phyloP scores from a whole-genome alignment of 2,329 filamentous ascomycete genomes.

The Alternaria dauci region DNA sequence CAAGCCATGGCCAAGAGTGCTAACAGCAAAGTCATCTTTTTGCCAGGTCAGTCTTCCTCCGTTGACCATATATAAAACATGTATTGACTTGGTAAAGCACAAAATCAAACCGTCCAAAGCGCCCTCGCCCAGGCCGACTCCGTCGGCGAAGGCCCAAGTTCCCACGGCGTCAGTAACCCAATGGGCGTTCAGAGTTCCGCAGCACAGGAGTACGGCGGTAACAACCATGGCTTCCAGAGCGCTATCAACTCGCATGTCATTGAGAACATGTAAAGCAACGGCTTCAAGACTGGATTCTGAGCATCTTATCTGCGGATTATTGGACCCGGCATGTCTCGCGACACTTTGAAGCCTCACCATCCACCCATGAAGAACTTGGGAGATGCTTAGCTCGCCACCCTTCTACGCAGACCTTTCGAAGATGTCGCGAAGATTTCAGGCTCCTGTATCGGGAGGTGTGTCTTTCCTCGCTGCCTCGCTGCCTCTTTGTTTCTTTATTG shows the following conservation, averaged over 20 bases:
- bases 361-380: too few species aligned
- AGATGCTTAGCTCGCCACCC: background rate
- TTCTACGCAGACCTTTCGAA: background rate
- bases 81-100: background rate
- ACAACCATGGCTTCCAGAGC: slow-evolving; percentile 71
- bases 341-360: too few species aligned
- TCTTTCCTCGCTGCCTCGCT: background rate
- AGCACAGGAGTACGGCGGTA: slow-evolving; percentile 48
- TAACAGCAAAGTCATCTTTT: slow-evolving; percentile 73
- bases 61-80: background rate
- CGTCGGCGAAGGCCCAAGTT: slow-evolving; percentile 65
- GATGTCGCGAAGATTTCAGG: background rate
- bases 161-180: slow-evolving; percentile 44
- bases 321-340: too few species aligned
- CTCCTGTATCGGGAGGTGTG: background rate
- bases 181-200: slow-evolving; percentile 30
- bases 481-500: background rate
- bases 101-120: slow-evolving; percentile 61
- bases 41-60: background rate
- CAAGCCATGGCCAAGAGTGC: slow-evolving; percentile 96
- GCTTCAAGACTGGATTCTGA: background rate
- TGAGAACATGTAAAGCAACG: slow-evolving; percentile 74
- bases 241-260: slow-evolving; percentile 83
- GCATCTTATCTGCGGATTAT: background rate
- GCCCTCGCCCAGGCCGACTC: slow-evolving; percentile 60